Evolutionary conservation across 768 basidiomycete species (phyloP).

Genomic region (Hypsizygus marmoreus): DNA sequence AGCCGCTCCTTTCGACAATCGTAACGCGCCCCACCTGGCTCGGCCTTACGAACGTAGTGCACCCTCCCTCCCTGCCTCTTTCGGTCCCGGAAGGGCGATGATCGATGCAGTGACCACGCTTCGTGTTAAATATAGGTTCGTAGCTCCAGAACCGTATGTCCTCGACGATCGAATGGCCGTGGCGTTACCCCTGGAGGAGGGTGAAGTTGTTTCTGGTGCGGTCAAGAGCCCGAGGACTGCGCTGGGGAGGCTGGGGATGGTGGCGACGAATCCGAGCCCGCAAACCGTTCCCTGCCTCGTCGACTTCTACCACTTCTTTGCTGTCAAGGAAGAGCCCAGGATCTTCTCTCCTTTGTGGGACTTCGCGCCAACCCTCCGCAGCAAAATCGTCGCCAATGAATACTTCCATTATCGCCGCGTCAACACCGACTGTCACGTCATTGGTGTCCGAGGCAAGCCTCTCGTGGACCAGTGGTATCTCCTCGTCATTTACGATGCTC

Average conservation of each 20-base stretch:
- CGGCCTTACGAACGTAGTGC: background rate
- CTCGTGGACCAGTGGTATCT: conserved; percentile 10
- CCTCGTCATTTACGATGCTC: conserved; percentile 2
- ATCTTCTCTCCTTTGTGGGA: conserved; percentile 2
- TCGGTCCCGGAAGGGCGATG: background rate
- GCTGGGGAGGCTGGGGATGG: background rate
- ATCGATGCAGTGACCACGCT: background rate
- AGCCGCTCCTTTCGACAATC: background rate
- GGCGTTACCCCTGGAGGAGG: background rate
- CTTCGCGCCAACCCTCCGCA: background rate
- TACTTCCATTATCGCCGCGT: conserved; percentile 6
- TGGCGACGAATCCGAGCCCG: no score
- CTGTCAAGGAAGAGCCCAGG: background rate
- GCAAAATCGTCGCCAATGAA: background rate
- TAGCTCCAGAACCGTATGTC: background rate
- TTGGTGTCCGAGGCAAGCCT: conserved; percentile 3
- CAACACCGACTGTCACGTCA: background rate
- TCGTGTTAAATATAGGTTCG: background rate
- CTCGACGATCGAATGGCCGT: background rate
- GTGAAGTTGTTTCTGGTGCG: background rate
- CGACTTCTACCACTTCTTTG: background rate
- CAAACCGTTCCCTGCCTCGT: background rate
- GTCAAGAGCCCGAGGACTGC: background rate
- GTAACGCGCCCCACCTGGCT: background rate
- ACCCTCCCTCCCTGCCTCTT: background rate